phyloP scores from a whole-genome alignment of 2,329 filamentous ascomycete genomes.

The Talaromyces sp. region DNA sequence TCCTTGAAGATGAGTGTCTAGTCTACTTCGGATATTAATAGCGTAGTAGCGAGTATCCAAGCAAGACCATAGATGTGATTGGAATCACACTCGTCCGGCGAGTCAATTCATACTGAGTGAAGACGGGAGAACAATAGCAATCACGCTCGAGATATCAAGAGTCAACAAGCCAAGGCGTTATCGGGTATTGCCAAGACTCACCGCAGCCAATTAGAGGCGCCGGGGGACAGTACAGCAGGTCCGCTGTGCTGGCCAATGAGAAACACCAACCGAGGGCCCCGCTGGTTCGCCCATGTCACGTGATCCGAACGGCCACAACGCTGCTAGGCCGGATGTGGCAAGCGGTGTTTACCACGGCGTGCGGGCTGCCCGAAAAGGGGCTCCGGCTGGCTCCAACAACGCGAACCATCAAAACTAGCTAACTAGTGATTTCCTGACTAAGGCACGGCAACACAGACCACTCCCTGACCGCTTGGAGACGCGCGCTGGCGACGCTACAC shows the following conservation, averaged over 20 bases:
- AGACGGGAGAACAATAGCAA: not conserved
- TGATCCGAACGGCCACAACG: too few relatives aligned
- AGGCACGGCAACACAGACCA: constrained; percentile 40
- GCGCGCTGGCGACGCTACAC: constrained; percentile 16
- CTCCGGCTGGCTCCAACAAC: constrained; percentile 13
- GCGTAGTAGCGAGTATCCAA: not conserved
- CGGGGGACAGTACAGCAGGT: not conserved
- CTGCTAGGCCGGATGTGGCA: not conserved
- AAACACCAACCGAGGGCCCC: not conserved
- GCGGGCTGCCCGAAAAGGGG: constrained; percentile 5
- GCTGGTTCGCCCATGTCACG: not conserved
- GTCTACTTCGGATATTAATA: not conserved
- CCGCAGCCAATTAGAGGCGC: not conserved
- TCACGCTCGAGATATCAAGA: not conserved
- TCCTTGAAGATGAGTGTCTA: not conserved
- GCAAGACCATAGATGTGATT: not conserved
- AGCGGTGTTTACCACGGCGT: not conserved
- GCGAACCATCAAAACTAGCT: constrained; percentile 26
- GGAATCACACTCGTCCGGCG: not conserved
- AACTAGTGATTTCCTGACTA: constrained; percentile 12
- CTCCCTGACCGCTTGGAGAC: constrained; percentile 41
- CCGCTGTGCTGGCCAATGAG: not conserved
- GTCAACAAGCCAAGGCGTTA: not conserved
- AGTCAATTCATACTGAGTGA: not conserved
- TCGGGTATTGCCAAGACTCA: not conserved